Evolutionary conservation across 23 red algal species (phyloP), one percentile per base, ranked within the genome.

Genomic region (Gracilaria caudata): DNA sequence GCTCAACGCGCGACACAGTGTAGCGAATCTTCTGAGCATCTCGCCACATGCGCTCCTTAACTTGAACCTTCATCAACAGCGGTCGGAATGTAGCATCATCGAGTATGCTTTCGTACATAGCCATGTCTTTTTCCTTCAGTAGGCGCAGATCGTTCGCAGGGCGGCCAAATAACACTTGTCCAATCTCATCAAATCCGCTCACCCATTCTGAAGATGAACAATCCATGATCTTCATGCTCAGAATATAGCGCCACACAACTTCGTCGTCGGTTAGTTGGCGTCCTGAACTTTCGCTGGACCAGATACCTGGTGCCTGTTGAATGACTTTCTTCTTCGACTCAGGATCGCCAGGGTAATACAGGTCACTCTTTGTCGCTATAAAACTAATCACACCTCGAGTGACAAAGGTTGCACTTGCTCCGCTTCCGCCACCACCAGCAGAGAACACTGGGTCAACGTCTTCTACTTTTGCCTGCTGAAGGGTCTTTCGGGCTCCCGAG

Each of bases 271-370:
- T 43, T 65, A 90, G 87, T 68, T 92, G 82, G 44, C 90, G 83
- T 58, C 81, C 90, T 16, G 68, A 82, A 17, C 82, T 84, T 9
- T 95, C 97, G 37, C 90, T 95, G 3, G 61, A 66, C 89, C 88
- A 99, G 59, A 87, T 82, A 0, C 84, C 88, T 13, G 85, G 47
- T 6, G 80, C 89, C 49, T 71, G 36, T 58, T 91, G 73, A 2
- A 83, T 87, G 0, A 99, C 83, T 59, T 99, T 99, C 54, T 94
- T 95, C 82, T 95, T 95, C 36, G 90, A 80, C 25, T 95, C 93
- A 9, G 97, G 97, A 39, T 92, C 87, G 5, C 87, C 85, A 32
- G 86, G 80, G 63, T 99, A 99, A 65, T 87, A 99, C 54, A 95
- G 25, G 49, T 86, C 89, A 37, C 78, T 86, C 53, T 97, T 91